Conservation (phyloP, 306 rosid genomes). For the Pueraria montana region DNA sequence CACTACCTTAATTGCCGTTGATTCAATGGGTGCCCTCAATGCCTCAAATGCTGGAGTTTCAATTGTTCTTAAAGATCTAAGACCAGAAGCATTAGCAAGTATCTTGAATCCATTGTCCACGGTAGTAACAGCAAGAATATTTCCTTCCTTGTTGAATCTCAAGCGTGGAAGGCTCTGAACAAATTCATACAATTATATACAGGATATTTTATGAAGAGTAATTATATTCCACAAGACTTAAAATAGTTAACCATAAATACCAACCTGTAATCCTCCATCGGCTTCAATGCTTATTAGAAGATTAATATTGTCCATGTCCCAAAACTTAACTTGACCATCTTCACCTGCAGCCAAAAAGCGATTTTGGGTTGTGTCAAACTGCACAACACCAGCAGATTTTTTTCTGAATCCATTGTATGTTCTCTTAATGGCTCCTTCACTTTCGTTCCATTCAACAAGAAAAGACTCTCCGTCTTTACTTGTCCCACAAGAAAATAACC, state of each 20-base stretch:
- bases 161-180: constrained; percentile 78
- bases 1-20: constrained; percentile 73
- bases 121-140: constrained; percentile 86
- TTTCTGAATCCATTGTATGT: constrained; percentile 77
- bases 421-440: constrained; percentile 86
- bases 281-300: constrained; percentile 69
- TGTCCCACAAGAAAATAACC: constrained; percentile 94
- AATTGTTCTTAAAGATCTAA: constrained; percentile 65
- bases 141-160: constrained; percentile 91
- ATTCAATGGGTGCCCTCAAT: constrained; percentile 74
- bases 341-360: constrained; percentile 92
- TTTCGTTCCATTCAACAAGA: constrained; percentile 91
- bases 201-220: background rate
- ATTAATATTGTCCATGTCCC: constrained; percentile 82
- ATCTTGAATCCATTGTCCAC: constrained; percentile 80
- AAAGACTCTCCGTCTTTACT: constrained; percentile 88
- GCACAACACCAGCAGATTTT: constrained; percentile 82
- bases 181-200: constrained; percentile 46
- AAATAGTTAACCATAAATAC: constrained; percentile 40
- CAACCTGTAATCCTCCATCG: constrained; percentile 83
- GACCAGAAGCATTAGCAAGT: constrained; percentile 77
- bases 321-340: constrained; percentile 84
- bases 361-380: constrained; percentile 86
- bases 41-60: constrained; percentile 77
- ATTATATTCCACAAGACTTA: constrained; percentile 18